Evolutionary conservation across 306 rosid genomes (phyloP), one percentile per base, ranked within the genome.

Genomic region (Dicorynia guianensis): DNA sequence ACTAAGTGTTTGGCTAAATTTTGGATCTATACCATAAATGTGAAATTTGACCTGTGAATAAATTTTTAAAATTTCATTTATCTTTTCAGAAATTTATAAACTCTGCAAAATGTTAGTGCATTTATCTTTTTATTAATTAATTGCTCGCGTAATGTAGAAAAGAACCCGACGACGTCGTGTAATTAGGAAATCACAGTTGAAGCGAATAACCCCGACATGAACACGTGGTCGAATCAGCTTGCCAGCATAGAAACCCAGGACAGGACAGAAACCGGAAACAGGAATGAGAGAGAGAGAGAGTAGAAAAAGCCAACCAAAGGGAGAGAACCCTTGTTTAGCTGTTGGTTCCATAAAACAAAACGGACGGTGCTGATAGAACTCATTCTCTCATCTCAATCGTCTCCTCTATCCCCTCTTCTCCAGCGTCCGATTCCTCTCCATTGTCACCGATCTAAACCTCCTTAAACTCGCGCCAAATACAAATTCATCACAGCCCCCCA

Each of bases 301-400:
- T 12, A 18, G 20, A 20, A 64, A 46, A 46, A 19, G 71, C 56
- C 18, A 46, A 40, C 7, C 13, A 25, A 46, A 53, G 42, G 9
- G 3, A 53, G 35, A 2, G 36, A 44, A 66, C 7, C 13, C 58
- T 19, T 36, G 9, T 25, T 25, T 25, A 25, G 30, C 30, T 25
- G 17, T 68, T 50, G 34, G 74, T 39, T 13, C 39, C 3, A 8
- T 30, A 18, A 36, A 63, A 38, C 44, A 35, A 84, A 92, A 87
- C 93, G 86, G 67, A 92, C 97, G 97, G 97, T 90, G 92, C 57
- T 85, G 96, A 93, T 93, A 93, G 72, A 65, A 77, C 77, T 70
- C 36, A 1, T 46, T 61, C 81, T 90, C 84, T 79, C 81, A 92
- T 92, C 97, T 81, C 80, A 80, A 78, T 86, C 90, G 91, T 90